A percentile compares a stretch with the other conserved stretches of the same genome.
phyloP scores from a whole-genome alignment of 2,329 filamentous ascomycete genomes.

The Xylaria sp. region DNA sequence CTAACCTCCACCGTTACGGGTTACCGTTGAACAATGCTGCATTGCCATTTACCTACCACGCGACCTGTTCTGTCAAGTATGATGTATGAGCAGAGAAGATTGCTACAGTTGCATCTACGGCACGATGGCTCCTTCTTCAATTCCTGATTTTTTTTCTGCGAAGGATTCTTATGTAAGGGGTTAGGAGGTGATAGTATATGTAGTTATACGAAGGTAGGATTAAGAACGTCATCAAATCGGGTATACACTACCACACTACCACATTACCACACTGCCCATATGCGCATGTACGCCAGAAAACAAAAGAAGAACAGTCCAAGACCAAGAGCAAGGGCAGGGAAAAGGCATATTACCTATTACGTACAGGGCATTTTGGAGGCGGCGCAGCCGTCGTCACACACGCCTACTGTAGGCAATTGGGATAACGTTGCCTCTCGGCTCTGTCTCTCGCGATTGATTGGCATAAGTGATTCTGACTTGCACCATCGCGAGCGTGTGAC shows the following conservation, averaged over 20 bases:
- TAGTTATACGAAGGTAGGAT: slow-evolving; percentile 22
- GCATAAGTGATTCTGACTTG: slow-evolving; percentile 4
- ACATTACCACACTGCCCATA: background rate
- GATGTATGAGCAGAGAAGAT: background rate
- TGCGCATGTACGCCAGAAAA: background rate
- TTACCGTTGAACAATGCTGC: background rate
- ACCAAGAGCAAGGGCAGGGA: background rate
- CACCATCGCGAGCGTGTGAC: background rate
- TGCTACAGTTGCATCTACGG: background rate
- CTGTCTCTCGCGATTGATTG: background rate
- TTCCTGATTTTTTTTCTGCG: slow-evolving; percentile 1
- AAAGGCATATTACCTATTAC: slow-evolving; percentile 1
- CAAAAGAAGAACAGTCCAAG: background rate
- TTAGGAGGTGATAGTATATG: too few relatives aligned
- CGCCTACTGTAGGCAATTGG: background rate
- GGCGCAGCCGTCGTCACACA: slow-evolving; percentile 34
- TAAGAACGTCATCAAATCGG: slow-evolving; percentile 23
- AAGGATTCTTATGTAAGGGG: background rate
- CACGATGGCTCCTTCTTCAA: background rate
- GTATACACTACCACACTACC: background rate
- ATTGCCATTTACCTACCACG: background rate
- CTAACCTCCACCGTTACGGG: background rate
- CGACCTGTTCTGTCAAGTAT: background rate
- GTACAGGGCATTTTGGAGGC: slow-evolving; percentile 35
- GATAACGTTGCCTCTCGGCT: slow-evolving; percentile 11